A percentile compares a stretch with the other conserved stretches of the same genome.
phyloP scores from a whole-genome alignment of 2,329 filamentous ascomycete genomes.

The Phialemonium atrogriseum region DNA sequence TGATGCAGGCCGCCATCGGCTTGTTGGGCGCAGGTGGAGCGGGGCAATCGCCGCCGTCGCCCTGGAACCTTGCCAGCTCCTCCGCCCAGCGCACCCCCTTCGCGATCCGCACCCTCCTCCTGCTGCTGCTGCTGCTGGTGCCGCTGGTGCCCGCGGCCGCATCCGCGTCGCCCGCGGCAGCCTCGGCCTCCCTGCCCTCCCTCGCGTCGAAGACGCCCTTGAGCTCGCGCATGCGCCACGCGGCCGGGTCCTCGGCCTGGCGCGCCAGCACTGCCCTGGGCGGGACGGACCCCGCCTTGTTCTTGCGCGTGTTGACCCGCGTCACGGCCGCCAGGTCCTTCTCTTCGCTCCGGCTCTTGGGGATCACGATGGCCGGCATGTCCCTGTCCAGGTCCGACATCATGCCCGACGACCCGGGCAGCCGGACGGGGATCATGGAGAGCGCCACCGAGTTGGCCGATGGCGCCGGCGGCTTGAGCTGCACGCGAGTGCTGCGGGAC shows the following conservation, averaged over 20 bases:
- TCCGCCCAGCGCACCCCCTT: slow-evolving; percentile 26
- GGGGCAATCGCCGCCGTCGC: slow-evolving; percentile 6
- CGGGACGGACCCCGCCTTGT: slow-evolving; percentile 28
- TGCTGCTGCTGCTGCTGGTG: slow-evolving; percentile 1
- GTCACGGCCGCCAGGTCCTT: slow-evolving; percentile 34
- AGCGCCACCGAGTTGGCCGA: slow-evolving; percentile 18
- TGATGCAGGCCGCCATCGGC: slow-evolving; percentile 8
- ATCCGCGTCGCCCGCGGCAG: slow-evolving; percentile 1
- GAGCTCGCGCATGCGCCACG: slow-evolving; percentile 15
- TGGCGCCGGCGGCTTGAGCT: slow-evolving; percentile 14
- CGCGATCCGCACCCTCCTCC: slow-evolving; percentile 6
- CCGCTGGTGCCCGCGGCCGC: slow-evolving; percentile 1
- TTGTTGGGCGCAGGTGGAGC: slow-evolving; percentile 4
- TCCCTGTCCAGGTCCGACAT: slow-evolving; percentile 11
- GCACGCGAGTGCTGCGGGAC: slow-evolving; percentile 14
- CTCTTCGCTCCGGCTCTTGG: slow-evolving; percentile 19
- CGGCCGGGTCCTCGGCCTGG: slow-evolving; percentile 17
- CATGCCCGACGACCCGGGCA: slow-evolving; percentile 19
- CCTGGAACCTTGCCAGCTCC: slow-evolving; percentile 20
- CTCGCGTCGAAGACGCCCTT: slow-evolving; percentile 19
- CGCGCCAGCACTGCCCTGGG: slow-evolving; percentile 21
- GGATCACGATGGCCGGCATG: slow-evolving; percentile 9
- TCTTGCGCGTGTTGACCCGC: slow-evolving; percentile 34
- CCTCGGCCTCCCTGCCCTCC: slow-evolving; percentile 8
- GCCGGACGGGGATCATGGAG: slow-evolving; percentile 21